A percentile compares a stretch with the other conserved stretches of the same genome.
phyloP scores from a whole-genome alignment of 768 basidiomycete species.

The Boletus rufocinnamomeus region DNA sequence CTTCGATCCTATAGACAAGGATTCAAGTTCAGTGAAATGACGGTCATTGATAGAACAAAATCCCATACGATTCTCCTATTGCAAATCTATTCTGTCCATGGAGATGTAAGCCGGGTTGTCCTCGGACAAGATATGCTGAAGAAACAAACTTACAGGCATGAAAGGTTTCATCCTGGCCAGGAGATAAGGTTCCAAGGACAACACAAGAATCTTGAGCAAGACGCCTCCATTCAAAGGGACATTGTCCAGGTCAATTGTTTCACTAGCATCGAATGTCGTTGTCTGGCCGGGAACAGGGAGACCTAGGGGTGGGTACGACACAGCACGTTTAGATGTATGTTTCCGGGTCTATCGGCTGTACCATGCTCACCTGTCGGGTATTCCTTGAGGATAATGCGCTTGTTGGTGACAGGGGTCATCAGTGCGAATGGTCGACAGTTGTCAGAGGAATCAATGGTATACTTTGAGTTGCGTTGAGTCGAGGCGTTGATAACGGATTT shows the following conservation, averaged over 20 bases:
- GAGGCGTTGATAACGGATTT: background rate
- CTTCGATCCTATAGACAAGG: constrained; percentile 14
- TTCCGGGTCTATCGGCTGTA: background rate
- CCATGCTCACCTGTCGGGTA: constrained; percentile 20
- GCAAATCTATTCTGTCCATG: constrained; percentile 12
- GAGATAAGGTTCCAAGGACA: constrained; percentile 50
- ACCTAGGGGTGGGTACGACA: background rate
- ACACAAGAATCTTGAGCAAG: constrained; percentile 50
- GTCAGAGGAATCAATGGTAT: background rate
- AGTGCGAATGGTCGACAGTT: background rate
- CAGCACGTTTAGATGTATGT: background rate
- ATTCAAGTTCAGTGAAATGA: background rate
- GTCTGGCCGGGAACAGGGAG: constrained; percentile 41
- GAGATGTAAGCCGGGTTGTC: background rate
- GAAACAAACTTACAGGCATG: constrained; percentile 37
- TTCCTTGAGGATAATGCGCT: constrained; percentile 38
- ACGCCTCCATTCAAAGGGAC: constrained; percentile 47
- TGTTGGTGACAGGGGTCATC: constrained; percentile 32
- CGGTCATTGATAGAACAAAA: background rate
- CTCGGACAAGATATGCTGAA: constrained; percentile 25
- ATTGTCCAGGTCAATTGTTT: constrained; percentile 52
- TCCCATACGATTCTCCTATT: constrained; percentile 7
- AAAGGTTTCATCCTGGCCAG: constrained; percentile 38
- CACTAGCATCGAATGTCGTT: constrained; percentile 43
- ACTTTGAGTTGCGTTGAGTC: background rate